Conservation (phyloP, 1,284 basidiomycete genomes). For the Chalciporus sp. region DNA sequence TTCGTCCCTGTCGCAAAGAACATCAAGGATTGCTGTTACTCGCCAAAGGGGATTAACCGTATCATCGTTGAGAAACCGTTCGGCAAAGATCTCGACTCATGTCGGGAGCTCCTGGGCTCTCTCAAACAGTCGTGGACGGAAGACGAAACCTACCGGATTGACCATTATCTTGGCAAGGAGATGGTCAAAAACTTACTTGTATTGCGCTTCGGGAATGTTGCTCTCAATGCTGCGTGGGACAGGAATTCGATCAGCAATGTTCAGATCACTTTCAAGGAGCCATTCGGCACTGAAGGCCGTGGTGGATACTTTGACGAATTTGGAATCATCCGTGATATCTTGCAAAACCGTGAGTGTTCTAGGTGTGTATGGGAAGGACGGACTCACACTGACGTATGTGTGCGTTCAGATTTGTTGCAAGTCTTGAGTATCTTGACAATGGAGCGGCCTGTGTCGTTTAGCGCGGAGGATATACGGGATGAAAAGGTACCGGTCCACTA, state of each 20-base stretch:
- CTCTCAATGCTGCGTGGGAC: constrained; percentile 87
- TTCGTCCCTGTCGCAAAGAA: constrained; percentile 88
- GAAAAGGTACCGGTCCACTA: constrained; percentile 72
- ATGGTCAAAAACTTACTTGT: constrained; percentile 98
- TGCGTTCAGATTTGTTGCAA: constrained; percentile 79
- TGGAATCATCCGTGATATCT: constrained; percentile 94
- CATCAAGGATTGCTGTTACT: constrained; percentile 82
- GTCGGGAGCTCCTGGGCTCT: constrained; percentile 73
- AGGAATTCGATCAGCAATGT: constrained; percentile 94
- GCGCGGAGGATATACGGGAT: constrained; percentile 94
- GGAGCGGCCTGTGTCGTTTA: constrained; percentile 97
- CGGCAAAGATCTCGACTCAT: constrained; percentile 91
- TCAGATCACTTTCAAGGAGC: constrained; percentile 98
- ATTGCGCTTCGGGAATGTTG: constrained; percentile 90
- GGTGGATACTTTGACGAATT: constrained; percentile 99
- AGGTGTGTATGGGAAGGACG: constrained; percentile 8
- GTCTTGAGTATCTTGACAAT: constrained; percentile 91
- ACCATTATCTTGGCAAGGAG: constrained; percentile 98
- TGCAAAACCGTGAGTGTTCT: constrained; percentile 87
- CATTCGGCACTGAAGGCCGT: constrained; percentile 95
- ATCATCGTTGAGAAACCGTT: constrained; percentile 98
- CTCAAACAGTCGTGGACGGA: constrained; percentile 90
- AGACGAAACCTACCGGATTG: constrained; percentile 97
- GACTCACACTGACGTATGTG: constrained; percentile 12
- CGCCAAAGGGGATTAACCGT: constrained; percentile 69